phyloP scores from a whole-genome alignment of 129 eudicot species.

The Escallonia rubra region DNA sequence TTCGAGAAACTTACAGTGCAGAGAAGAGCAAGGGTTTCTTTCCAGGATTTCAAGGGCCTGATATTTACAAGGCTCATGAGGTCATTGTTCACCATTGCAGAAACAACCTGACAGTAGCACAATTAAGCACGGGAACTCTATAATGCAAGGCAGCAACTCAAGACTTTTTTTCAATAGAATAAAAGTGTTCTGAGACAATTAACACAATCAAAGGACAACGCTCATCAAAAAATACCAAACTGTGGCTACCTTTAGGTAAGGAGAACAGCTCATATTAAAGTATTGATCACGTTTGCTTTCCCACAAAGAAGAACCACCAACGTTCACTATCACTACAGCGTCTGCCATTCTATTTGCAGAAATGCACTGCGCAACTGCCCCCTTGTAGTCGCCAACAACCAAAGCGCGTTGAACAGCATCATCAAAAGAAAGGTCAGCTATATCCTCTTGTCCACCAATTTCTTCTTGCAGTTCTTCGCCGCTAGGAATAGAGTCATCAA shows the following conservation, averaged over 20 bases:
- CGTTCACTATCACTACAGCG: conserved; percentile 94
- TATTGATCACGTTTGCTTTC: conserved; percentile 81
- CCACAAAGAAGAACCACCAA: conserved; percentile 87
- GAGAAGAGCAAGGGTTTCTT: conserved; percentile 93
- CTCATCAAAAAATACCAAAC: neutral
- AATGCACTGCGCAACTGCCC: conserved; percentile 87
- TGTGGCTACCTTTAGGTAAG: conserved; percentile 66
- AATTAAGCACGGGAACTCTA: neutral
- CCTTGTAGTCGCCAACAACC: conserved; percentile 89
- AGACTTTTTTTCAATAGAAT: neutral
- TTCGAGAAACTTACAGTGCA: conserved; percentile 70
- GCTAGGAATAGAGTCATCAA: conserved; percentile 29
- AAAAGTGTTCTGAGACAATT: neutral
- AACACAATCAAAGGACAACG: neutral
- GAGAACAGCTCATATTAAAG: conserved; percentile 58
- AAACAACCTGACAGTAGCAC: conserved; percentile 56
- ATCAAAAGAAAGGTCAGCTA: conserved; percentile 53
- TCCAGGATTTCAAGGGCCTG: conserved; percentile 93
- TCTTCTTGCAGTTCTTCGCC: conserved; percentile 47
- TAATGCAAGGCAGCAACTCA: neutral
- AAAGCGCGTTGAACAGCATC: conserved; percentile 92
- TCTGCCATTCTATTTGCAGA: conserved; percentile 86
- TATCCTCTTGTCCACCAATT: conserved; percentile 44
- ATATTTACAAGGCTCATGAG: conserved; percentile 79
- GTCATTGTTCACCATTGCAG: conserved; percentile 93